These are phyloP conservation scores for Brassica cretica DNA, from an alignment of 345 rosid species.

Conservation along the genomic window DNA sequence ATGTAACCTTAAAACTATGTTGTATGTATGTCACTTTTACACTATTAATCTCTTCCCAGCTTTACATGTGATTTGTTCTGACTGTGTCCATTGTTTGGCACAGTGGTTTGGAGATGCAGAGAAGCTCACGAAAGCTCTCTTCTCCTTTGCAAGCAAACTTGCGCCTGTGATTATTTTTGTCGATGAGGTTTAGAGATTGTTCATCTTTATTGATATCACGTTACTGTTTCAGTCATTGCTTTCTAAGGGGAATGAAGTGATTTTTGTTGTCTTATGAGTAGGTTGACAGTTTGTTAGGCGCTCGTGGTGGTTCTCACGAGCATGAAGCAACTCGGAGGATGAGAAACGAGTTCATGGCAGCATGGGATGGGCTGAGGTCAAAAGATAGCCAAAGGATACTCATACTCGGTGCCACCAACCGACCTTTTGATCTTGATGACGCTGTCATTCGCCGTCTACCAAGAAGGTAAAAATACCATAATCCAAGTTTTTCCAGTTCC, in stretches of 20 bases:
- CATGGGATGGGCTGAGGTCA: slow-evolving; percentile 98
- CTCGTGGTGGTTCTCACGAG: slow-evolving; percentile 94
- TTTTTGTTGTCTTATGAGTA: slow-evolving; percentile 28
- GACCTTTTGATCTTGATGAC: slow-evolving; percentile 99
- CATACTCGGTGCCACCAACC: slow-evolving; percentile 96
- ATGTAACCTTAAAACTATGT: slow-evolving; percentile 6
- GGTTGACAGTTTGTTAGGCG: slow-evolving; percentile 98
- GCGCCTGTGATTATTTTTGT: slow-evolving; percentile 95
- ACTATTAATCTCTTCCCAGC: neutral
- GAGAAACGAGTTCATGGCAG: slow-evolving; percentile 99
- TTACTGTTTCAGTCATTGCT: neutral
- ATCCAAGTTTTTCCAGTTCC: neutral
- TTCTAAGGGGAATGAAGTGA: neutral
- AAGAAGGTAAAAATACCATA: slow-evolving; percentile 61
- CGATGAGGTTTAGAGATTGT: slow-evolving; percentile 73
- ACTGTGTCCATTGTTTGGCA: slow-evolving; percentile 18
- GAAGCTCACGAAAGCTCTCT: slow-evolving; percentile 94
- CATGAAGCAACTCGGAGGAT: slow-evolving; percentile 98
- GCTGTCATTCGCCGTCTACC: slow-evolving; percentile 98
- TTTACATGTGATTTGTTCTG: slow-evolving; percentile 21
- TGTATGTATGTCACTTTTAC: neutral
- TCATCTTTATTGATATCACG: slow-evolving; percentile 7
- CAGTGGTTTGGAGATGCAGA: slow-evolving; percentile 99
- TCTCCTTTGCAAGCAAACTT: slow-evolving; percentile 90
- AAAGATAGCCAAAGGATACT: slow-evolving; percentile 96